Percentiles rank a stretch among this genome's conserved stretches.
Conservation (phyloP, 2,329 filamentous ascomycete species). For the Penicillium digitatum region DNA sequence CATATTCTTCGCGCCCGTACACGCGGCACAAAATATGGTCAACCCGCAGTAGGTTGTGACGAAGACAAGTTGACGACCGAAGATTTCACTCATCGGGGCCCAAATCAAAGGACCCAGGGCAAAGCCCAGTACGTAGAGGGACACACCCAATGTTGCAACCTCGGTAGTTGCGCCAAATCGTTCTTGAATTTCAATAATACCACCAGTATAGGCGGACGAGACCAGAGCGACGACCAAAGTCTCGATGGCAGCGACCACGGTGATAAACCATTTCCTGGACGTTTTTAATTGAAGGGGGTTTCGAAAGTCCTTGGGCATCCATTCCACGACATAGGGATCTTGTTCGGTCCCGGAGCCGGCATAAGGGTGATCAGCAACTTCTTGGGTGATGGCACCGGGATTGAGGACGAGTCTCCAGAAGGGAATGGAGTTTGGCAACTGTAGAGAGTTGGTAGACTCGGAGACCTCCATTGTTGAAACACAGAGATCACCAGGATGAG, state of each 20-base stretch:
- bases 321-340: constrained; percentile 44
- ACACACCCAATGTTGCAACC: constrained; percentile 42
- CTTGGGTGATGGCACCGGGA: constrained; percentile 35
- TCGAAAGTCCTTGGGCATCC: constrained; percentile 42
- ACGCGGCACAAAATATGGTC: constrained; percentile 59
- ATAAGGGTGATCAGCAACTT: constrained; percentile 32
- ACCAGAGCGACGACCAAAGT: constrained; percentile 44
- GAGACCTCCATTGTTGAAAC: constrained; percentile 8
- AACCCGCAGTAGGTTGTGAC: constrained; percentile 41
- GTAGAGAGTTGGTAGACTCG: constrained; percentile 5
- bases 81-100: constrained; percentile 41
- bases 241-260: constrained; percentile 36
- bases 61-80: constrained; percentile 37
- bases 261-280: constrained; percentile 42
- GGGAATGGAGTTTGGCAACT: constrained; percentile 25
- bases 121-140: constrained; percentile 47
- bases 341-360: constrained; percentile 41
- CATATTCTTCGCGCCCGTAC: constrained; percentile 56
- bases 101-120: constrained; percentile 46
- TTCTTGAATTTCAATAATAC: constrained; percentile 33
- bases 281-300: constrained; percentile 39
- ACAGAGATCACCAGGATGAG: neutral
- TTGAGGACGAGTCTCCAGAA: constrained; percentile 35
- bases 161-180: constrained; percentile 37
- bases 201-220: constrained; percentile 44